A percentile compares a stretch with the other conserved stretches of the same genome.
phyloP scores from a whole-genome alignment of 306 rosid species.

The Begonia loranthoides region DNA sequence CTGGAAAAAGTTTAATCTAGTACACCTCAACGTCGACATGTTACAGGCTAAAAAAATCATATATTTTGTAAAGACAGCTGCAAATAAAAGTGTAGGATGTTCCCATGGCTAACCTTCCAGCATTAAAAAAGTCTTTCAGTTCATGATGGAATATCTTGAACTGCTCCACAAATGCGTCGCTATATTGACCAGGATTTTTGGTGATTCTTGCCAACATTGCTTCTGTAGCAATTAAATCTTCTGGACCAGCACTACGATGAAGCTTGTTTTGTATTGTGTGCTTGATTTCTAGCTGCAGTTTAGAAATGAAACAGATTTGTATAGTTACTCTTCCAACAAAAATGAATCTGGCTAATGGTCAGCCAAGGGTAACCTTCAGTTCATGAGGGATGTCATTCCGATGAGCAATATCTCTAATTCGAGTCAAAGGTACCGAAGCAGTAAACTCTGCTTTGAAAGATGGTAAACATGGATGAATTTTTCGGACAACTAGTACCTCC shows the following conservation, averaged over 20 bases:
- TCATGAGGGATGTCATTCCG: constrained; percentile 92
- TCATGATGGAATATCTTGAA: constrained; percentile 81
- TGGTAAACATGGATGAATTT: constrained; percentile 92
- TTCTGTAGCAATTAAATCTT: constrained; percentile 93
- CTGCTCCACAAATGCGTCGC: constrained; percentile 69
- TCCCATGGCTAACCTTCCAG: constrained; percentile 69
- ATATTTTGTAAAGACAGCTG: constrained; percentile 4
- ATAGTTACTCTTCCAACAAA: constrained; percentile 9
- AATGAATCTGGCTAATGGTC: constrained; percentile 8
- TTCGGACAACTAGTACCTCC: constrained; percentile 73
- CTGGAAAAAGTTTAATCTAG: too few species aligned
- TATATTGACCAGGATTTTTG: constrained; percentile 66
- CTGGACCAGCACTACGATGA: constrained; percentile 97
- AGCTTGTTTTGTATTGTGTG: constrained; percentile 99
- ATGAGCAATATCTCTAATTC: constrained; percentile 98
- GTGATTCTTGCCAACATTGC: constrained; percentile 91
- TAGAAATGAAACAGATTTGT: constrained; percentile 10
- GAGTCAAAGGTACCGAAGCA: constrained; percentile 90
- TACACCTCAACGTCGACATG: too few species aligned
- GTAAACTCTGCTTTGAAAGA: constrained; percentile 98
- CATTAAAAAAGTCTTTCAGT: constrained; percentile 97
- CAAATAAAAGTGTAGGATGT: constrained; percentile 1
- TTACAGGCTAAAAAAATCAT: constrained; percentile 7
- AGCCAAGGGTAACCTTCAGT: constrained; percentile 49
- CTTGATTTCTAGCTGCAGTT: constrained; percentile 71